Percentiles rank a stretch among this genome's conserved stretches.
phyloP scores from a whole-genome alignment of 768 basidiomycete species.

The Arthromyces matolae region DNA sequence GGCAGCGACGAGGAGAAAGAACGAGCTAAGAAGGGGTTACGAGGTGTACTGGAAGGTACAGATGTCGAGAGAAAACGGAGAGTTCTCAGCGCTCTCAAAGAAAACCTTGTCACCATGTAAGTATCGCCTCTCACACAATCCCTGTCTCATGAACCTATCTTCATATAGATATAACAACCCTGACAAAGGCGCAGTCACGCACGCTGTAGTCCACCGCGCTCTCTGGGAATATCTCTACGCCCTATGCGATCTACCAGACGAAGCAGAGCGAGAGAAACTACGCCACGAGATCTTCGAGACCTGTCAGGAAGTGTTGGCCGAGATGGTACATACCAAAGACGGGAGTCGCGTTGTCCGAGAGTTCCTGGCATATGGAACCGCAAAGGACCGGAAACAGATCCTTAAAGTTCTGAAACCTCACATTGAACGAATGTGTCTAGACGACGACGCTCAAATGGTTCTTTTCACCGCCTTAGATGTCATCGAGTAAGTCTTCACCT shows the following conservation, averaged over 20 bases:
- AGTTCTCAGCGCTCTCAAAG: slow-evolving; percentile 65
- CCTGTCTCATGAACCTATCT: slow-evolving; percentile 2
- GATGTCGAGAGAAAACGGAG: slow-evolving; percentile 65
- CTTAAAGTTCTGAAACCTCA: slow-evolving; percentile 88
- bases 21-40: slow-evolving; percentile 60
- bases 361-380: slow-evolving; percentile 76
- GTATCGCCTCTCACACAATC: slow-evolving; percentile 20
- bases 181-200: slow-evolving; percentile 84
- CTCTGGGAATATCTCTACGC: slow-evolving; percentile 82
- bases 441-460: slow-evolving; percentile 88
- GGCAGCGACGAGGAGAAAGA: slow-evolving; percentile 64
- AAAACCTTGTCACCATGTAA: slow-evolving; percentile 72
- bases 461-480: slow-evolving; percentile 88
- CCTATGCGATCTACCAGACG: slow-evolving; percentile 53
- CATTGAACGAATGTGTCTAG: slow-evolving; percentile 80
- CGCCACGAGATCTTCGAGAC: slow-evolving; percentile 79
- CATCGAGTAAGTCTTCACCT: slow-evolving; percentile 84
- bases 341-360: slow-evolving; percentile 84
- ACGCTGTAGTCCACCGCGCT: slow-evolving; percentile 84
- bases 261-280: slow-evolving; percentile 67
- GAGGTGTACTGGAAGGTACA: slow-evolving; percentile 60
- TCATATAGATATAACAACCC: slow-evolving; percentile 78
- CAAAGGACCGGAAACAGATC: slow-evolving; percentile 94
- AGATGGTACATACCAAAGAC: slow-evolving; percentile 93
- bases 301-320: slow-evolving; percentile 84